Evolutionary conservation across 2,329 filamentous ascomycete species (phyloP), one percentile per base, ranked within the genome.

Genomic region (Colletotrichum karsti): DNA sequence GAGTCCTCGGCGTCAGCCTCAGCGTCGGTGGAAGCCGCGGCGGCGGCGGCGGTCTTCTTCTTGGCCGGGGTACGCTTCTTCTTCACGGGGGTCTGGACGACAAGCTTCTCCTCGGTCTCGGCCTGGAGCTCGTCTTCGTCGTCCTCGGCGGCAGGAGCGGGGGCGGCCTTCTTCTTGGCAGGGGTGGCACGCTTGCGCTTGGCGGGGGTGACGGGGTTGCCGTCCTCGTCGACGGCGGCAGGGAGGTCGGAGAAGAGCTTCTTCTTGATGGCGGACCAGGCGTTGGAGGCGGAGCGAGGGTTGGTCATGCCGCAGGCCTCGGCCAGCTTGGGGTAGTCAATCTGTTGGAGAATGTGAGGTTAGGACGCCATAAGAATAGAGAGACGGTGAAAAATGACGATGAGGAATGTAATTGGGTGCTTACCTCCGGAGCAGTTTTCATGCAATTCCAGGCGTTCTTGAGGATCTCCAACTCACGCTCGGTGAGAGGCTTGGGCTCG

Each of bases 341-440:
- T 70, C 74, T 76, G n/a, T 15, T 73, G 12, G 8, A 1, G 22
- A 24, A n/a, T n/a, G n/a, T 4, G 54, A 10, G 18, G 13, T 39
- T 42, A 20, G 18, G 28, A n/a, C 13, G 7, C 5, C 13, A 30
- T 15, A 26, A 7, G 26, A 0, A 22, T 6, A 12, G 4, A 2
- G 10, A 39, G 13, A n/a, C n/a, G 2, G 10, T 20, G 6, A 7
- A 22, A 33, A 22, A 30, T 13, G 37, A 35, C 1, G 5, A 5
- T n/a, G n/a, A 2, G 30, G 15, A 7, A 46, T 10, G 10, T 9
- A 2, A 3, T 15, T 22, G 37, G 12, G 2, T 7, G 28, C 73
- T 61, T 65, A 73, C 74, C 70, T 75, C 74, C 3, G 74, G 74
- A n/a, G 64, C 54, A 4, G 56, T 60, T 57, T 74, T 74, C 70